Evolutionary conservation across 2,329 filamentous ascomycete genomes (phyloP).

Genomic region (Fusarium bulbicola): DNA sequence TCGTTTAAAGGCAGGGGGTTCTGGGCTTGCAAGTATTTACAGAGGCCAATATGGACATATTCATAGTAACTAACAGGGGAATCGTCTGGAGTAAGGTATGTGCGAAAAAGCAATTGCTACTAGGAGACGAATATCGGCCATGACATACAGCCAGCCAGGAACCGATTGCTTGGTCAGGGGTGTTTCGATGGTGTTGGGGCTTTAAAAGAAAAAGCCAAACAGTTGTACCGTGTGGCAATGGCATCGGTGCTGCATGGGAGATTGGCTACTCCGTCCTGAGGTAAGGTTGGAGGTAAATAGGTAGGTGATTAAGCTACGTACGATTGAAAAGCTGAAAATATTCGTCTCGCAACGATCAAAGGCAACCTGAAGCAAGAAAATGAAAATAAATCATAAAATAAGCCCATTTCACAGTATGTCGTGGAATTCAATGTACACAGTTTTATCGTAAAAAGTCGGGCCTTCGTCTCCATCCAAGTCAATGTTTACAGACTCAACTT

Average conservation of each 20-base stretch:
- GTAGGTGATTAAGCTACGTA: neutral
- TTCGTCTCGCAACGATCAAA: neutral
- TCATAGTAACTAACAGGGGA: neutral
- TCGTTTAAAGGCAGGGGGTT: neutral
- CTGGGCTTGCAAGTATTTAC: neutral
- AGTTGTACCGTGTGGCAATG: conserved; percentile 20
- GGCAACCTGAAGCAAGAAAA: neutral
- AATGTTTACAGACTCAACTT: neutral
- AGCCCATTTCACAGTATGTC: neutral
- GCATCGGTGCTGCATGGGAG: neutral
- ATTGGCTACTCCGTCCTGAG: neutral
- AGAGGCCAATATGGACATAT: neutral
- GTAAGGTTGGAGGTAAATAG: neutral
- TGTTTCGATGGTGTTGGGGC: neutral
- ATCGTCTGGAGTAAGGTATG: neutral
- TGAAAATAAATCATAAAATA: neutral
- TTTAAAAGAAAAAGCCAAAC: neutral
- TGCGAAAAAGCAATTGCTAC: neutral
- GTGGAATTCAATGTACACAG: neutral
- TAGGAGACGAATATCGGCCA: neutral
- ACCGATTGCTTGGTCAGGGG: conserved; percentile 14
- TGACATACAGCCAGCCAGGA: conserved; percentile 27
- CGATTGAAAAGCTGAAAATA: neutral
- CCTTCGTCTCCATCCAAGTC: neutral
- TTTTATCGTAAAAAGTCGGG: neutral